Base-by-base conservation (phyloP, 2,329 filamentous ascomycete species). In the Davidsoniella eucalypti region DNA sequence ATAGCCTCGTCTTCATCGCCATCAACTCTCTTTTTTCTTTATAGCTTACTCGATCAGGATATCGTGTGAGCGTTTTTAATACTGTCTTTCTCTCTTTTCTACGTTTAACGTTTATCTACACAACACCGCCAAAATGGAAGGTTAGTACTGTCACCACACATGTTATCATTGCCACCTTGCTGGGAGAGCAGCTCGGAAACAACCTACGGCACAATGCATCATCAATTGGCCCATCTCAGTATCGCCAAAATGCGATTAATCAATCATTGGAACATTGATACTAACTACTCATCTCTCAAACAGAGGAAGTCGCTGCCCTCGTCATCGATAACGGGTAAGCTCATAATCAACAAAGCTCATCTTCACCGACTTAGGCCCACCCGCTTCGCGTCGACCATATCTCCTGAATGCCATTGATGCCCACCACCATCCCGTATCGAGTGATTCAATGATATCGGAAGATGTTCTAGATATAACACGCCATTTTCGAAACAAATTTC, bases 251-350 rank as follows among this genome's bases (percentile, higher is more conserved):
- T 26, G 42, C 36, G 23, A 23, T 47, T 21, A 10, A 47, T 25
- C n/a, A 38, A 37, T 39, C 23, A 8, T 17, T 25, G 44, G 33
- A 38, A 49, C 10, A 37, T 29, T 16, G 29, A 42, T 17, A 14
- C 47, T 49, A 33, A 26, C 25, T 16, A 38, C 41, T 50, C 16
- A 25, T 29, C 16, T 44, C 14, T n/a, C 6, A 18, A 36, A 54
- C 68, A 96, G 92, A 98, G 81, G 92, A 98, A 87, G 92, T 98
- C 74, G 92, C 92, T 72, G 92, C 92, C 73, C 88, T 98, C 86
- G 92, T 98, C 74, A 96, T 98, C 76, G 92, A 98, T 88, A 98
- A 98, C 96, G 92, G 92, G 92, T 98, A 90, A 86, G 88, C 76
- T 72, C 64, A 60, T 33, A 36, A 58, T 59, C 59, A 42, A 45